Base-by-base conservation (phyloP, 2,329 filamentous ascomycete species). In the Talaromyces funiculosus region DNA sequence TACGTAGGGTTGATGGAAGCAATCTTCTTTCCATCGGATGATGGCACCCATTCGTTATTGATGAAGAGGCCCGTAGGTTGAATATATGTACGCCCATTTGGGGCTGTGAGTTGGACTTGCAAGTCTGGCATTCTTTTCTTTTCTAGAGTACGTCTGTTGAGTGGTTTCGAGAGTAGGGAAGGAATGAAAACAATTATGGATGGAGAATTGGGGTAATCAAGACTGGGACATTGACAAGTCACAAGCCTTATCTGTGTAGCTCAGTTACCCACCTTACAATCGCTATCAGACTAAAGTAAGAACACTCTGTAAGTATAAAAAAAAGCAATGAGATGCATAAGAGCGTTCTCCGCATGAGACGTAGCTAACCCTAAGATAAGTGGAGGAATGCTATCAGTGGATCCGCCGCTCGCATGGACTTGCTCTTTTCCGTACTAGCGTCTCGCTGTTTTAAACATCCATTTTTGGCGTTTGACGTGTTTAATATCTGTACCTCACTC, bases 21-120 rank as follows among this genome's bases (percentile, higher is more conserved):
- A 55, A 77, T 72, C 54, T 69, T 75, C 54, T 74, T 68, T 12
- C 73, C 74, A 16, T 69, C 68, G 6, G 69, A 71, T 4, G 73
- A 72, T 42, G 70, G 67, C 38, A 78, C 73, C 66, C 76, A 79
- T 65, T 78, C 71, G 63, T 77, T 76, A 62, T 77, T 74, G 65
- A 79, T 78, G 67, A 79, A 79, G 47, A 79, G 65, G 12, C 77
- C 75, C 2, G 71, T 74, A 0, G 71, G 75, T 53, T 77, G 74
- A 2, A 65, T 68, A 65, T 73, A 77, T 54, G 68, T 68, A 31
- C 67, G 67, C 54, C 73, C 74, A 61, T 77, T 77, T 4, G 74
- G 75, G 14, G 74, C 73, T 35, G 70, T 76, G 51, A 75, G 67
- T 29, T 72, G 65, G 37, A 74, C 63, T 29, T 55, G 29, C 7